Evolutionary conservation across 352 stramenopile species (phyloP), one percentile per base, ranked within the genome.

Genomic region (Phytophthora syringae): DNA sequence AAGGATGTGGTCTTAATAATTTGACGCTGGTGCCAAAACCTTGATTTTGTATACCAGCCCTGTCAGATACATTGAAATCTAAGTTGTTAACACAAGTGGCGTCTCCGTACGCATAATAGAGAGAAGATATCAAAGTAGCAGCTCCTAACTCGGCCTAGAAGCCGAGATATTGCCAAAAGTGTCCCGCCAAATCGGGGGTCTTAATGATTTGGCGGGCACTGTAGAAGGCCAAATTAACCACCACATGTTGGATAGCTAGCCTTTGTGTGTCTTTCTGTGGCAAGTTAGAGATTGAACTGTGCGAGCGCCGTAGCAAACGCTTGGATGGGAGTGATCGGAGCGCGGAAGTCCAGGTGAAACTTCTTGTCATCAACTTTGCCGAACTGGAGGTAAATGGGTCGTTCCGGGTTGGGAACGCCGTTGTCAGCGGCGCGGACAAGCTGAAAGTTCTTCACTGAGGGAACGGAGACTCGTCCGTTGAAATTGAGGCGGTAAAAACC

Each of bases 361-460:
- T 89, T 88, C 52, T 90, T 84, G 45, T 88, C 82, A 53, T 88
- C 73, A 1, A 94, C 83, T 73, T 92, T 92, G 45, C 85, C 85
- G 64, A 94, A 94, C 61, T 92, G 85, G 13, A 93, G 73, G 42
- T 68, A 74, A 10, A 93, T 74, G 2, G 64, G 58, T 36, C 66
- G 44, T 3, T 73, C 52, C 11, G 34, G 13, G 2, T 55, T 65
- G 6, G 47, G 60, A 2, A 74, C 12, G 3, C 68, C 55, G 10
- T 43, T 44, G 20, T 43, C 37, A 9, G 12, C 55, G 10, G 34
- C 55, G 4, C 51, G 59, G 12, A 90, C 66, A 16, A 94, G 72
- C 55, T 94, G 85, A 53, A 94, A 94, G 67, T 94, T 94, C 60
- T 94, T 94, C 34, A 94, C 78, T 10, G 77, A 89, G 12, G 85